A percentile compares a stretch with the other conserved stretches of the same genome.
Conservation (phyloP, 1,284 basidiomycete species). For the Heliocybe sulcata region DNA sequence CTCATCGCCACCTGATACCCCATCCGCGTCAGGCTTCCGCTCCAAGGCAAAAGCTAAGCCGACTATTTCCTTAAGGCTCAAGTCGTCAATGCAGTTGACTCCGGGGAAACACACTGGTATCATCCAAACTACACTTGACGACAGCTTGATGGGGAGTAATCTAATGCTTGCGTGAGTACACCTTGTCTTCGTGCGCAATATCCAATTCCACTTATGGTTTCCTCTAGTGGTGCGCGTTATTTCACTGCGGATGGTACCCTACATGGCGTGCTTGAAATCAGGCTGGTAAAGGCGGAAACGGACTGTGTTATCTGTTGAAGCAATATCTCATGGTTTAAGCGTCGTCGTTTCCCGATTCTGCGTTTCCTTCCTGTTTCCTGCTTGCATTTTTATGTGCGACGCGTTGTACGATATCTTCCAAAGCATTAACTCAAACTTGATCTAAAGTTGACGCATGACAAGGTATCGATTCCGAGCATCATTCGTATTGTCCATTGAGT, state of each 20-base stretch:
- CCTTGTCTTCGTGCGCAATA: not conserved
- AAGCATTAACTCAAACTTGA: too few relatives aligned
- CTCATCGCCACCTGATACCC: slow-evolving; percentile 11
- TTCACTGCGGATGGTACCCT: slow-evolving; percentile 47
- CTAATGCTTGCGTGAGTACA: slow-evolving; percentile 50
- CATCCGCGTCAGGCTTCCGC: slow-evolving; percentile 6
- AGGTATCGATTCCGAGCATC: too few relatives aligned
- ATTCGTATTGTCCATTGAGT: too few relatives aligned
- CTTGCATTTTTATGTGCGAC: too few relatives aligned
- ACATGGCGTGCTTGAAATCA: slow-evolving; percentile 44
- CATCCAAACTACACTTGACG: slow-evolving; percentile 33
- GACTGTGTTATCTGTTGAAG: slow-evolving; percentile 52
- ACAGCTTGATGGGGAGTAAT: slow-evolving; percentile 33
- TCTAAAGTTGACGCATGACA: too few relatives aligned
- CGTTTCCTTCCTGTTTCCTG: not conserved
- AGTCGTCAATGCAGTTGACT: slow-evolving; percentile 22
- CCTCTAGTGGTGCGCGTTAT: slow-evolving; percentile 44
- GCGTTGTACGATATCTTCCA: too few relatives aligned
- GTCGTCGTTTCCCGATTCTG: not conserved
- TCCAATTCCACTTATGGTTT: not conserved
- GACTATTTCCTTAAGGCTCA: slow-evolving; percentile 34
- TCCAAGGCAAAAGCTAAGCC: slow-evolving; percentile 24
- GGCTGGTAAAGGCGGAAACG: slow-evolving; percentile 35
- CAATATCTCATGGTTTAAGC: not conserved
- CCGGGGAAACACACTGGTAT: slow-evolving; percentile 20